Base-by-base conservation (phyloP, 2,329 filamentous ascomycete species). In the Penicillium sclerotigenum region DNA sequence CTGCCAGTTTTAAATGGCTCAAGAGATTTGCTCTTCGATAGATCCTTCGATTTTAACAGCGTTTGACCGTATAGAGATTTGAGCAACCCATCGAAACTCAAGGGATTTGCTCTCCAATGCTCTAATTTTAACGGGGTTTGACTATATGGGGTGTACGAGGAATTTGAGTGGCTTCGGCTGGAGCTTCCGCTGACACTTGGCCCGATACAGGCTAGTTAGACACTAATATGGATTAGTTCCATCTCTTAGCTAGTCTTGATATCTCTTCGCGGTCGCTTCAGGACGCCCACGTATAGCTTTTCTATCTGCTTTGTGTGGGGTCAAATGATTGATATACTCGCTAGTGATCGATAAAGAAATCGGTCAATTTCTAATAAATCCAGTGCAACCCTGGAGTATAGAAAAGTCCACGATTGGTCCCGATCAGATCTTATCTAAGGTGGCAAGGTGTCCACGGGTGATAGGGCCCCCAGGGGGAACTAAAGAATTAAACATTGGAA, bases 391-490 rank as follows among this genome's bases (percentile, higher is more conserved):
- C 37, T 40, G 18, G 38, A 41, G 22, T 46, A 46, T 26, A 3
- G 24, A 11, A 22, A 20, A 22, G 3, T 13, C 34, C 29, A 36
- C 33, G n/a, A 26, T 28, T 13, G 40, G 40, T 6, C 11, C 41
- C 8, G n/a, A 45, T 55, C 38, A 24, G 47, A 55, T 55, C 53
- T 55, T 55, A 55, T 55, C 53, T 55, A 55, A 52, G 53, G 53
- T 52, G 53, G 53, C 53, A 38, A 55, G 24, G 14, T 29, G 26
- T 37, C n/a, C 34, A 20, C 34, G 34, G 34, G 9, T 36, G 38
- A 45, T 47, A 37, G 20, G 9, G 4, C 34, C 22, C 34, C 33
- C 36, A 28, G n/a, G 29, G 26, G 37, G 9, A 38, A 24, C 16
- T 53, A 53, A 53, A 48, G 26, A 48, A 43, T 36, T 52, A 37